A percentile compares a stretch with the other conserved stretches of the same genome.
Conservation (phyloP, 129 eudicot species). For the Artemisia argyi region DNA sequence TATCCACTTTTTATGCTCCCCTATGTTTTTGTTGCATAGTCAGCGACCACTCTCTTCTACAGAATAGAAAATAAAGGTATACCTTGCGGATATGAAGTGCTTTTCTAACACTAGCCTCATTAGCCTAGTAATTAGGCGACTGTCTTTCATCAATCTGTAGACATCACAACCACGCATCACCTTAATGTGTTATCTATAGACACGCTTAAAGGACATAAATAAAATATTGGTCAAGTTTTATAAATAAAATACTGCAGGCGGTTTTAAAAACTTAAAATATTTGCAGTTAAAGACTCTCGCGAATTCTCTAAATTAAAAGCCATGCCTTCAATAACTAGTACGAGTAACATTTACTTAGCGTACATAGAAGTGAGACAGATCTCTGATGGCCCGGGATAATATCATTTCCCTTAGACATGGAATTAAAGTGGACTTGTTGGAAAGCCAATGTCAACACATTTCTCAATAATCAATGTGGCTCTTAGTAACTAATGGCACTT, state of each 20-base stretch:
- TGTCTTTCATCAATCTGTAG: slow-evolving; percentile 32
- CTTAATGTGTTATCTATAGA: neutral
- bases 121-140: slow-evolving; percentile 31
- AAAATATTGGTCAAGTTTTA: neutral
- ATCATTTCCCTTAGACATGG: too few species aligned
- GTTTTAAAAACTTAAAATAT: neutral
- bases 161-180: neutral
- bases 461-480: too few species aligned
- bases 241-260: slow-evolving; percentile 6
- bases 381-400: too few species aligned
- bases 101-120: slow-evolving; percentile 39
- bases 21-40: neutral
- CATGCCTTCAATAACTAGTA: too few species aligned
- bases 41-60: neutral
- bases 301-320: too few species aligned
- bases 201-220: slow-evolving; percentile 17
- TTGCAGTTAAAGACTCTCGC: too few species aligned
- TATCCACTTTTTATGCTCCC: neutral
- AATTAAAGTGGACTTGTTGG: too few species aligned
- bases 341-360: too few species aligned
- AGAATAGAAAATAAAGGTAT: neutral
- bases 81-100: slow-evolving; percentile 62
- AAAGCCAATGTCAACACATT: too few species aligned
- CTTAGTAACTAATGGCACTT: too few species aligned
- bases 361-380: too few species aligned